phyloP scores from a whole-genome alignment of 202 grass and related monocot species.

The Digitaria exilis region DNA sequence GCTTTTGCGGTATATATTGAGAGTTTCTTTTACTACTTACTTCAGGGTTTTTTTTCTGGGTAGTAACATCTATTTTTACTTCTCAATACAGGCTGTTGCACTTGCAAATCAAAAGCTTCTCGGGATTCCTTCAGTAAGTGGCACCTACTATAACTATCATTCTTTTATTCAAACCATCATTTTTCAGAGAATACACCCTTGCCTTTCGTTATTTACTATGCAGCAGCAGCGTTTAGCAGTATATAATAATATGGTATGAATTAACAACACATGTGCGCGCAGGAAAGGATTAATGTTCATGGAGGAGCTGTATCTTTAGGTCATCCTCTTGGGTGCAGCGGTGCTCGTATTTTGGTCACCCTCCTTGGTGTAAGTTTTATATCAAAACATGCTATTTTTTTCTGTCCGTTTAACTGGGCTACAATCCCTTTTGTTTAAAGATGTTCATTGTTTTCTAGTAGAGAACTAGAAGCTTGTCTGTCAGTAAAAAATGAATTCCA shows the following conservation, averaged over 20 bases:
- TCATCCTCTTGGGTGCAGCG: constrained; percentile 91
- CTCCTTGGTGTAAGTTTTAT: constrained; percentile 52
- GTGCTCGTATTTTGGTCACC: constrained; percentile 90
- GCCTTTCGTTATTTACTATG: background rate
- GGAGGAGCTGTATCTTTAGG: constrained; percentile 89
- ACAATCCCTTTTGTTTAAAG: background rate
- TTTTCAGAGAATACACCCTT: background rate
- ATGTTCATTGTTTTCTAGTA: background rate
- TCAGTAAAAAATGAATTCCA: background rate
- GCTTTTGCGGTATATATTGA: constrained; percentile 69
- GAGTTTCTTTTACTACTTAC: background rate
- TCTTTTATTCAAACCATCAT: background rate
- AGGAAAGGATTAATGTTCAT: constrained; percentile 94
- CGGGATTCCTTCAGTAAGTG: constrained; percentile 72
- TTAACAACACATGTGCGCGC: constrained; percentile 20
- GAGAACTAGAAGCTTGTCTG: background rate
- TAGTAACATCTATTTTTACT: constrained; percentile 23
- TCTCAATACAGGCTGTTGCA: constrained; percentile 71
- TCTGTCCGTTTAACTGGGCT: background rate
- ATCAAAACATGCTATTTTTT: background rate
- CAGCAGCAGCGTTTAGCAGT: background rate
- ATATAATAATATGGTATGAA: background rate
- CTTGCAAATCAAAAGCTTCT: constrained; percentile 99
- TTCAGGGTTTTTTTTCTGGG: background rate
- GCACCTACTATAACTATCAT: background rate